Evolutionary conservation across 2,329 filamentous ascomycete genomes (phyloP).

Genomic region (Alternaria brassicae): DNA sequence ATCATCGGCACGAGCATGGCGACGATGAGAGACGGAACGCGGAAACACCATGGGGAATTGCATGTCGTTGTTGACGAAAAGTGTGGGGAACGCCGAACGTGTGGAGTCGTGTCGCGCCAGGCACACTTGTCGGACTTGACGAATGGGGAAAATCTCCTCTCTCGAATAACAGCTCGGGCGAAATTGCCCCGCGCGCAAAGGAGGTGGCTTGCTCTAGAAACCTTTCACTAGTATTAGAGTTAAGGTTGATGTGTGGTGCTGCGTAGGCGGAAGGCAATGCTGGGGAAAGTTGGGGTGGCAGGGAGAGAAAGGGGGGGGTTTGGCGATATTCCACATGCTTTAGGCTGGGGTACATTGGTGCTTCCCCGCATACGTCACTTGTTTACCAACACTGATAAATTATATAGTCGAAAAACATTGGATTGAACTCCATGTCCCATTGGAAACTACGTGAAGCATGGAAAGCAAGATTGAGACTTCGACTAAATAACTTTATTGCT

Average conservation of each 20-base stretch:
- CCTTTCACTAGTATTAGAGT: not conserved
- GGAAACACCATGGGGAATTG: constrained; percentile 18
- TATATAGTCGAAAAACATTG: not conserved
- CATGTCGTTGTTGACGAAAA: constrained; percentile 20
- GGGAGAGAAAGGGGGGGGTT: not conserved
- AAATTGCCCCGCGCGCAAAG: constrained; percentile 7
- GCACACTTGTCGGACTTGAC: not conserved
- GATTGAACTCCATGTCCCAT: not conserved
- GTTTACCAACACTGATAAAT: not conserved
- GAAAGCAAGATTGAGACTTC: not conserved
- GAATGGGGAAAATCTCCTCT: constrained; percentile 36
- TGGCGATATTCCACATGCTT: not conserved
- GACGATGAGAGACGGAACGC: not conserved
- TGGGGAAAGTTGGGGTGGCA: not conserved
- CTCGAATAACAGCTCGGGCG: not conserved
- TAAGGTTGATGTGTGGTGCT: not conserved
- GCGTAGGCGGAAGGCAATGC: not conserved
- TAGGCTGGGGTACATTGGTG: not conserved
- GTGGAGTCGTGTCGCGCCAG: constrained; percentile 11
- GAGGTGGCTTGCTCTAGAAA: not conserved
- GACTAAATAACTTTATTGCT: not conserved
- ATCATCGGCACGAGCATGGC: not conserved
- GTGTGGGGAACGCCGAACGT: constrained; percentile 27
- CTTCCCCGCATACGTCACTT: constrained; percentile 15
- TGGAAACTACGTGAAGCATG: not conserved